Base-by-base conservation (phyloP, 805 yeast genomes). In the Sungouiozyma intestinalis region DNA sequence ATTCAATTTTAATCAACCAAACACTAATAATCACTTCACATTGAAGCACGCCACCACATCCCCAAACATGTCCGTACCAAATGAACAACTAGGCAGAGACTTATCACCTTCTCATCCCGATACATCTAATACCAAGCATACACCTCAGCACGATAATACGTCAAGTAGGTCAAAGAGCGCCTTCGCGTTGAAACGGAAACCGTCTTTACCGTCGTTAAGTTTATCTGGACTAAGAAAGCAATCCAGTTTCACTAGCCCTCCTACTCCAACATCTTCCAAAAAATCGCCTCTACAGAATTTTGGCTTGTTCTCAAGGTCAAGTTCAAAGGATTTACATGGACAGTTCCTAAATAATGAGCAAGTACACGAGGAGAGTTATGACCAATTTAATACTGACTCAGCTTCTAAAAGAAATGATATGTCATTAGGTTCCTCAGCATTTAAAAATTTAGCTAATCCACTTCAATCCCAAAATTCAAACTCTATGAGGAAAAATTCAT, bases 401-500 rank as follows among this genome's bases (percentile, higher is more conserved):
- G 20, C 52, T 47, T 15, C 20, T 4, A 15, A 16, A 16, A 15
- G 20, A 5, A 17, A 32, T 41, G 39, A 44, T 42, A 40, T 31
- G 56, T 66, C 69, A 1, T 45, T 65, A 21, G 62, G 53, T 39
- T 54, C 68, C 0, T 51, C 60, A 1, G 49, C 66, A 16, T 51
- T 64, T 8, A 58, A 59, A 47, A 57, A 47, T 41, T 41, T 59
- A 20, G 55, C 61, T 36, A 58, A 49, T 45, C 57, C 56, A 41
- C 55, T 58, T 19, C 65, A 64, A 34, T 65, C 64, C 40, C 61
- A 71, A 48, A 72, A 68, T 47, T 57, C 59, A 33, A 74, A 72
- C 18, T 55, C 40, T 19, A 20, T 20, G n/a, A 17, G 15, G 9
- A n/a, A 24, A n/a, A 16, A 19, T 17, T 33, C 52, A 24, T 6